Base-by-base conservation (phyloP, 1,284 basidiomycete species). In the Cystobasidiaceae sp. region DNA sequence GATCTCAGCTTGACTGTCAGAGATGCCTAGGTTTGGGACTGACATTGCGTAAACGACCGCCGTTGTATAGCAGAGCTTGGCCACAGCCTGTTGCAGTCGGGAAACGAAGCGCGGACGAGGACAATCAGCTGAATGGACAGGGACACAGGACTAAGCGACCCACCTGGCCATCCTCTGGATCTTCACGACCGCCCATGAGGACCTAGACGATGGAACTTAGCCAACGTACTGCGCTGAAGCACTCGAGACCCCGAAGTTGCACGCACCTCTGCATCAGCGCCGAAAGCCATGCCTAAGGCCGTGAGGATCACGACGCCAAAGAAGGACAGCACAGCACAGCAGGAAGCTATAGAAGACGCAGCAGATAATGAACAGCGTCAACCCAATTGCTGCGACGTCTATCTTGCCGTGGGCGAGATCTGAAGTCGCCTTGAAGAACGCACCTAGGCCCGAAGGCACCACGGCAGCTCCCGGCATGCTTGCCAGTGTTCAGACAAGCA, bases 271-370 rank as follows among this genome's bases (percentile, higher is more conserved):
- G 70, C 71, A 19, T 63, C 54, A 4, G 60, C 52, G 33, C 70
- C 60, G 39, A 71, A 71, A 13, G 55, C 66, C n/a, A 50, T 32
- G 7, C 70, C 70, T 9, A 71, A 41, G 1, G 60, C 78, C 45
- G 78, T 68, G 32, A 82, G 77, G 68, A 82, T 81, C 68, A 81
- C 71, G 25, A 80, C 78, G n/a, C 80, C 82, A 50, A 82, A 81
- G 46, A 80, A 66, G 9, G 79, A 80, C 51, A 83, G 75, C 54
- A 82, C 75, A 39, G 80, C 80, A 70, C 81, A 83, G 76, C 80
- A 82, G 52, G 77, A 76, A 27, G 81, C 81, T 82, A 69, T 23
- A 21, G 43, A 60, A 7, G 25, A 17, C 43, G 43, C 25, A 46
- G 27, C 19, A 23, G 13, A 64, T n/a, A 4, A 4, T 27, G 17